Evolutionary conservation across 495 filamentous ascomycete genomes (phyloP).

Genomic region (Cladorrhinum samala): DNA sequence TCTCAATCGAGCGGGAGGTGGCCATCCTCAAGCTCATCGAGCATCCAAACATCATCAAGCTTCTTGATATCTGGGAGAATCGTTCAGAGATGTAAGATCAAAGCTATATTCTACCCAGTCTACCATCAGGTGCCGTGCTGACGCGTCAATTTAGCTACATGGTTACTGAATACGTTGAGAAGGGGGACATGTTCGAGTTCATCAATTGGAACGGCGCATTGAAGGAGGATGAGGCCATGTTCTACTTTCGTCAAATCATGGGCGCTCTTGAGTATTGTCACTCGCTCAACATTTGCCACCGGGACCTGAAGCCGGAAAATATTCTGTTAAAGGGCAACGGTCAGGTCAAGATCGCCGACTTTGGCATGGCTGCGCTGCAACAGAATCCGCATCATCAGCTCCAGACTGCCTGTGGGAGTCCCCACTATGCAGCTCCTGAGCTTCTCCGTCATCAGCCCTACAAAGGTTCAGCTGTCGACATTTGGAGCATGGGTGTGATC

Average conservation of each 20-base stretch:
- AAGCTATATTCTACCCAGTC: neutral
- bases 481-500: slow-evolving; percentile 94
- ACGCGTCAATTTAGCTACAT: slow-evolving; percentile 62
- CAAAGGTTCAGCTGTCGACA: slow-evolving; percentile 75
- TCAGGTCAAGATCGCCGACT: slow-evolving; percentile 89
- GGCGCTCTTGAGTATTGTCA: slow-evolving; percentile 90
- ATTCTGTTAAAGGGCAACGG: slow-evolving; percentile 69
- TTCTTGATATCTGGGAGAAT: slow-evolving; percentile 97
- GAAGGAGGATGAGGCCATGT: slow-evolving; percentile 70
- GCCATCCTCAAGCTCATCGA: slow-evolving; percentile 94
- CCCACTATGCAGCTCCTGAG: slow-evolving; percentile 93
- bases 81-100: slow-evolving; percentile 75
- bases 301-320: slow-evolving; percentile 96
- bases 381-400: slow-evolving; percentile 65
- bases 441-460: slow-evolving; percentile 67
- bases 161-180: slow-evolving; percentile 91
- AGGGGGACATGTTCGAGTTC: slow-evolving; percentile 84
- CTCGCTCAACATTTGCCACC: slow-evolving; percentile 87
- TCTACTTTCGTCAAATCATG: slow-evolving; percentile 86
- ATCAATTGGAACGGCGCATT: slow-evolving; percentile 63
- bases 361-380: slow-evolving; percentile 94
- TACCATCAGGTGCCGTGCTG: slow-evolving; percentile 13
- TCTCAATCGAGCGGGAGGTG: slow-evolving; percentile 84
- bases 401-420: slow-evolving; percentile 87
- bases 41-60: slow-evolving; percentile 83